Base-by-base conservation (phyloP, 2,329 filamentous ascomycete genomes). In the Aspergillus sp. region DNA sequence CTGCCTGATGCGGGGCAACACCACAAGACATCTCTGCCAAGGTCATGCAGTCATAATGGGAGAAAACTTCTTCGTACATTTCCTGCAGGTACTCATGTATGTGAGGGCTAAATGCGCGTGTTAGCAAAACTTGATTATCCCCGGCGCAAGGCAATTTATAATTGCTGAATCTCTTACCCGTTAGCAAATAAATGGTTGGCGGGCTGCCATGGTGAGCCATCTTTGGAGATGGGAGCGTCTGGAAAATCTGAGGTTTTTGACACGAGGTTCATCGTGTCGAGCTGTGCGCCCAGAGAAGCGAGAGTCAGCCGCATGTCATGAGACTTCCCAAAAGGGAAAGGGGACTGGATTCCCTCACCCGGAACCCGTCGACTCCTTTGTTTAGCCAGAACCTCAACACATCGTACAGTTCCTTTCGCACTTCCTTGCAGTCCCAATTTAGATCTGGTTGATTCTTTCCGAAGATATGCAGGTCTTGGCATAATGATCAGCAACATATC, bases 331-430 rank as follows among this genome's bases (percentile, higher is more conserved):
- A 13, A 39, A 10, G 26, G 29, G 19, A 27, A 9, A 39, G 26
- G 33, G 7, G 19, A 19, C 19, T 19, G 19, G 19, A 19, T 4
- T 4, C 11, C n/a, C 48, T 34, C 37, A 85, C 74, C n/a, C 83
- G 73, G 65, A 86, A 86, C 5, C 83, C 83, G 34, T 82, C 78
- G 0, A 87, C 79, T 6, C 85, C 85, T n/a, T 76, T 74, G 35
- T 84, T 71, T 1, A 90, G 75, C 86, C 86, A 90, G 60, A 89
- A 90, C 33, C 76, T 73, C 78, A 88, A 84, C 3, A 82, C 72
- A 7, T 74, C 74, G 63, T 87, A 85, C 10, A 88, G 78, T 7
- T 83, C 85, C 35, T 76, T 66, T 6, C 86, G 76, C 0, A 82
- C 76, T 27, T 76, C 77, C 0, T 72, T 69, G 46, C 81, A 85